Evolutionary conservation across 139 green algal genomes (phyloP).

Genomic region (Zygnema cylindricum): DNA sequence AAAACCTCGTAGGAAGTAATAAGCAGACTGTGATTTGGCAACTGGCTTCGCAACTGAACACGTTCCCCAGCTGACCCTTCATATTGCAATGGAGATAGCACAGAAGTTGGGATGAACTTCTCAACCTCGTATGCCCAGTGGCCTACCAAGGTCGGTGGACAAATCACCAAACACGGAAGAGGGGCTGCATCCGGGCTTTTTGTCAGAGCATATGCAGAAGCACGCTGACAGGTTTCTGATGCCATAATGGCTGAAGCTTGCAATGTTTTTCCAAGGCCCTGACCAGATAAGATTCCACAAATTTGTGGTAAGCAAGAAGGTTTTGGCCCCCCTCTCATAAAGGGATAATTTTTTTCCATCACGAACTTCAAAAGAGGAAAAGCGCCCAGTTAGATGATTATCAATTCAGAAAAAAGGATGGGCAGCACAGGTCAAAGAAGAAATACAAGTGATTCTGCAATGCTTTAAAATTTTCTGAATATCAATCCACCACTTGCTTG

Average conservation of each 20-base stretch:
- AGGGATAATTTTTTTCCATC: no score
- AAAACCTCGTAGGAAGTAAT: slow-evolving; percentile 91
- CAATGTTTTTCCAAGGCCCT: slow-evolving; percentile 80
- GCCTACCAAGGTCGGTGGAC: slow-evolving; percentile 89
- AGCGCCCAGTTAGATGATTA: no score
- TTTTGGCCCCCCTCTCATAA: no score
- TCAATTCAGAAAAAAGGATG: no score
- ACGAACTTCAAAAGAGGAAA: no score
- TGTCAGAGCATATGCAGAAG: background rate
- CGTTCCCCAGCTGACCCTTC: slow-evolving; percentile 70
- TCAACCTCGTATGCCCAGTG: slow-evolving; percentile 92
- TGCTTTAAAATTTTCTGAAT: no score
- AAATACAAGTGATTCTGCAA: no score
- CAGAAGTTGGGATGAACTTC: slow-evolving; percentile 73
- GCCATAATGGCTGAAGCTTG: slow-evolving; percentile 77
- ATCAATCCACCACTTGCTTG: no score
- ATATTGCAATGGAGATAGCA: slow-evolving; percentile 75
- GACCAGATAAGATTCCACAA: no score
- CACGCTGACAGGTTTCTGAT: slow-evolving; percentile 45
- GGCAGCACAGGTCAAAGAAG: no score
- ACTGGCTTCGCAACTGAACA: slow-evolving; percentile 21
- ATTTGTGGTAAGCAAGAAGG: no score
- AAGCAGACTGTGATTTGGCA: slow-evolving; percentile 67
- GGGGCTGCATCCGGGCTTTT: background rate
- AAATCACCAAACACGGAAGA: slow-evolving; percentile 84